These are phyloP conservation scores for Aspergillus sp. DNA, from an alignment of 2,329 filamentous ascomycete genomes.

Conservation along the genomic window DNA sequence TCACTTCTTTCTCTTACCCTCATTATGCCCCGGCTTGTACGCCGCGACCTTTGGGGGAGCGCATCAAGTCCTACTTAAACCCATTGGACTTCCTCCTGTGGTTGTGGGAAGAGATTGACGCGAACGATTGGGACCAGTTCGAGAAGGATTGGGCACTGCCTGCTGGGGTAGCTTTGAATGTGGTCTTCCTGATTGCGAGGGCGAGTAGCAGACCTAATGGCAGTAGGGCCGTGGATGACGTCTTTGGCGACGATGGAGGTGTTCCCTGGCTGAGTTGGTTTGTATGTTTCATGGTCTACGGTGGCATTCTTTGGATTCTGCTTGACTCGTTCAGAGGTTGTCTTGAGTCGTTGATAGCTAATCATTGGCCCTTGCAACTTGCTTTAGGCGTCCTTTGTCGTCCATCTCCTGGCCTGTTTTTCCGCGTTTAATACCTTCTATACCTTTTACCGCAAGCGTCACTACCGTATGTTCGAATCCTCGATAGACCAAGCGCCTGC, in stretches of 20 bases:
- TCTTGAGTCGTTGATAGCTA: not conserved
- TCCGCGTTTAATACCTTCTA: slow-evolving; percentile 72
- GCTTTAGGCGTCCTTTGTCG: slow-evolving; percentile 56
- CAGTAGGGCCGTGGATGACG: slow-evolving; percentile 59
- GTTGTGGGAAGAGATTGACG: slow-evolving; percentile 87
- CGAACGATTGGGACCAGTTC: slow-evolving; percentile 77
- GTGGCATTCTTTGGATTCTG: not conserved
- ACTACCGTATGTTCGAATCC: slow-evolving; percentile 86
- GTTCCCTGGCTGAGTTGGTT: slow-evolving; percentile 62
- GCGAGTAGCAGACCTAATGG: slow-evolving; percentile 58
- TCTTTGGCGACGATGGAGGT: slow-evolving; percentile 64
- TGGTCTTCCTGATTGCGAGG: slow-evolving; percentile 71
- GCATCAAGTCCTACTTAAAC: slow-evolving; percentile 71
- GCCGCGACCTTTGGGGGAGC: slow-evolving; percentile 69
- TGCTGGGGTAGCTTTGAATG: slow-evolving; percentile 67
- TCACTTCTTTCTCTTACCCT: not conserved
- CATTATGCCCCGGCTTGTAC: slow-evolving; percentile 73
- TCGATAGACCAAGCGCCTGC: slow-evolving; percentile 66
- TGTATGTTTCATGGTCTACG: slow-evolving; percentile 36
- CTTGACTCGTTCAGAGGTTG: not conserved
- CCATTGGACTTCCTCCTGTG: slow-evolving; percentile 84
- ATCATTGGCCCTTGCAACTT: not conserved
- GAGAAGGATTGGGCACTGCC: slow-evolving; percentile 64
- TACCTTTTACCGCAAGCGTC: slow-evolving; percentile 69
- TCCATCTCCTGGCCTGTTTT: slow-evolving; percentile 59